phyloP scores from a whole-genome alignment of 1,284 basidiomycete genomes.

The Peniophora sp. region DNA sequence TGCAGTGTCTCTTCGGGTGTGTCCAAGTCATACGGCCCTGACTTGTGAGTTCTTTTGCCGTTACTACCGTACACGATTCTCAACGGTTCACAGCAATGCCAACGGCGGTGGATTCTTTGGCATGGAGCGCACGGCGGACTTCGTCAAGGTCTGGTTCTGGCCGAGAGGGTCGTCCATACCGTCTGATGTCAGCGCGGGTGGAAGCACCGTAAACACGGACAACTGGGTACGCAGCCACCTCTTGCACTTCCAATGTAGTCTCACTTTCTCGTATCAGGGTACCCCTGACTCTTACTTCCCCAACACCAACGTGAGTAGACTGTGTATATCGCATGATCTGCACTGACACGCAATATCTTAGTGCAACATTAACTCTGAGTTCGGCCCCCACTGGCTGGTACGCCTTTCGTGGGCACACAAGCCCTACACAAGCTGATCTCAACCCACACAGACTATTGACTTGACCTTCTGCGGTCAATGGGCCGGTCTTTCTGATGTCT shows the following conservation, averaged over 20 bases:
- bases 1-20: conserved; percentile 49
- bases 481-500: conserved; percentile 39
- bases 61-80: no score
- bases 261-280: conserved; percentile 31
- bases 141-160: conserved; percentile 59
- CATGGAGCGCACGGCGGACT: conserved; percentile 35
- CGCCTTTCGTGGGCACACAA: background rate
- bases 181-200: conserved; percentile 33
- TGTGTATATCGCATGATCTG: no score
- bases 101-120: conserved; percentile 29
- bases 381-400: conserved; percentile 29
- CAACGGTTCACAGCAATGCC: background rate
- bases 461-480: conserved; percentile 37
- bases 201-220: conserved; percentile 32
- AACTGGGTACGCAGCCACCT: conserved; percentile 29
- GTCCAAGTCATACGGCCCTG: conserved; percentile 45
- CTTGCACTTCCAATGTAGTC: no score
- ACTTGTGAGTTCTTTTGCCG: conserved; percentile 22
- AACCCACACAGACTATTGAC: conserved; percentile 22
- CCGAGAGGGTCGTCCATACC: conserved; percentile 36
- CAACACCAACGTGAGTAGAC: conserved; percentile 31
- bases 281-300: conserved; percentile 51
- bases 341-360: no score
- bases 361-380: conserved; percentile 44
- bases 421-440: conserved; percentile 45